Percentiles rank a stretch among this genome's conserved stretches.
phyloP scores from a whole-genome alignment of 768 basidiomycete species.

The Termitomyces titanicus region DNA sequence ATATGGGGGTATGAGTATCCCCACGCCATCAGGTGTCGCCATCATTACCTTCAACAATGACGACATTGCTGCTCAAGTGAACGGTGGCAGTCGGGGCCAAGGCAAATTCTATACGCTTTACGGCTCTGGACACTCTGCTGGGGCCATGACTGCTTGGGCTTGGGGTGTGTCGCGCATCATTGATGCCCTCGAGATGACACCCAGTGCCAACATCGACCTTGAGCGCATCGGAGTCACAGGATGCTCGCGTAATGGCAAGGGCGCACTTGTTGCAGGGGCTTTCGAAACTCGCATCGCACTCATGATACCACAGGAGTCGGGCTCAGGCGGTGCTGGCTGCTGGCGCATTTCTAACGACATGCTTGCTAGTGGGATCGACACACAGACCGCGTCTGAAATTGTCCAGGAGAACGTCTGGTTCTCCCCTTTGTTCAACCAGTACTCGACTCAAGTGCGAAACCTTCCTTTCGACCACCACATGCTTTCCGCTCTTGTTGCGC shows the following conservation, averaged over 20 bases:
- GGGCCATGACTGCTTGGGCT: constrained; percentile 59
- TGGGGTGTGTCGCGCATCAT: constrained; percentile 61
- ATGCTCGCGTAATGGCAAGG: constrained; percentile 61
- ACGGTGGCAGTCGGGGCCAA: constrained; percentile 41
- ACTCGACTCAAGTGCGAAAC: constrained; percentile 37
- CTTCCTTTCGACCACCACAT: constrained; percentile 62
- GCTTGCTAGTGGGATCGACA: constrained; percentile 35
- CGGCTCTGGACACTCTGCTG: constrained; percentile 41
- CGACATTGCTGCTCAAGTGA: constrained; percentile 48
- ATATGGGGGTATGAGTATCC: constrained; percentile 41
- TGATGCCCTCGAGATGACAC: constrained; percentile 51
- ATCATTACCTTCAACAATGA: constrained; percentile 52
- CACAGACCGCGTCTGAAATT: constrained; percentile 57
- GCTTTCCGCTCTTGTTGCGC: constrained; percentile 53
- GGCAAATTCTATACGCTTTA: constrained; percentile 60
- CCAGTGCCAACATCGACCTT: constrained; percentile 43
- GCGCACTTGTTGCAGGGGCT: constrained; percentile 55
- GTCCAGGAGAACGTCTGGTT: constrained; percentile 64
- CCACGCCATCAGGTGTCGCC: constrained; percentile 34
- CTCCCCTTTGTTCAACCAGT: constrained; percentile 45
- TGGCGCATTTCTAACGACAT: constrained; percentile 56
- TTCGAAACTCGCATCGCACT: constrained; percentile 56
- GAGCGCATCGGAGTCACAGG: constrained; percentile 51
- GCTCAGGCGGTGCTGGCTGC: constrained; percentile 56
- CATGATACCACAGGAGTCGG: constrained; percentile 62